A percentile compares a stretch with the other conserved stretches of the same genome.
Conservation (phyloP, 2,329 filamentous ascomycete species). For the Colletotrichum eleusines region DNA sequence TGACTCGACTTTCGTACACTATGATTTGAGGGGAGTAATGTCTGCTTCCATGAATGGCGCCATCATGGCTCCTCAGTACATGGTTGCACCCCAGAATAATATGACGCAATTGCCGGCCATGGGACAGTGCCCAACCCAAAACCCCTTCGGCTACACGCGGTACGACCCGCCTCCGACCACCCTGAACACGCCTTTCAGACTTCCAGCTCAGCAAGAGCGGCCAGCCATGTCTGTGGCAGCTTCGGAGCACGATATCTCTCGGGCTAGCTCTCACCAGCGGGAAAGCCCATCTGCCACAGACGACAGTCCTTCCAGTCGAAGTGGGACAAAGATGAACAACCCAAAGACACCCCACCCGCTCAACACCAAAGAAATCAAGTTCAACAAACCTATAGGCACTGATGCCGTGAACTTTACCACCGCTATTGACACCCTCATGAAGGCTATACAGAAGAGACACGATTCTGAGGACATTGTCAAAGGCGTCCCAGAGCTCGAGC, state of each 20-base stretch:
- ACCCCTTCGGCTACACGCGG: conserved; percentile 58
- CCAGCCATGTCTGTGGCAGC: conserved; percentile 36
- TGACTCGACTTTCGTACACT: conserved; percentile 59
- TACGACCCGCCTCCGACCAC: conserved; percentile 55
- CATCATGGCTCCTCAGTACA: conserved; percentile 60
- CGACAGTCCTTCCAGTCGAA: conserved; percentile 38
- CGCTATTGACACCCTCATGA: conserved; percentile 89
- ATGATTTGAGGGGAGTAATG: conserved; percentile 58
- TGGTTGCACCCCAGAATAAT: conserved; percentile 59
- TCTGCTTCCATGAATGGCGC: conserved; percentile 57
- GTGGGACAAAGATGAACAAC: conserved; percentile 32
- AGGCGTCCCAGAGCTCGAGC: conserved; percentile 41
- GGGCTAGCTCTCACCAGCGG: conserved; percentile 38
- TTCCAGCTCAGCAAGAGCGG: conserved; percentile 47
- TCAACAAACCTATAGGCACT: conserved; percentile 60
- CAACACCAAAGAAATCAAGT: conserved; percentile 56
- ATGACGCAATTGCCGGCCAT: conserved; percentile 58
- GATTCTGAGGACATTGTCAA: conserved; percentile 51
- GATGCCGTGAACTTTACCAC: conserved; percentile 78
- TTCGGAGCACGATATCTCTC: conserved; percentile 30
- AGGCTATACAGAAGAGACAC: conserved; percentile 80
- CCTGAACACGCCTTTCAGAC: conserved; percentile 51
- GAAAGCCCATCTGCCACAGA: conserved; percentile 26
- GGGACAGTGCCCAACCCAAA: conserved; percentile 56
- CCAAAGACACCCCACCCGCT: conserved; percentile 41